Conservation (phyloP, 371 early-diverging fungal genomes). For the Apophysomyces trapeziformis region DNA sequence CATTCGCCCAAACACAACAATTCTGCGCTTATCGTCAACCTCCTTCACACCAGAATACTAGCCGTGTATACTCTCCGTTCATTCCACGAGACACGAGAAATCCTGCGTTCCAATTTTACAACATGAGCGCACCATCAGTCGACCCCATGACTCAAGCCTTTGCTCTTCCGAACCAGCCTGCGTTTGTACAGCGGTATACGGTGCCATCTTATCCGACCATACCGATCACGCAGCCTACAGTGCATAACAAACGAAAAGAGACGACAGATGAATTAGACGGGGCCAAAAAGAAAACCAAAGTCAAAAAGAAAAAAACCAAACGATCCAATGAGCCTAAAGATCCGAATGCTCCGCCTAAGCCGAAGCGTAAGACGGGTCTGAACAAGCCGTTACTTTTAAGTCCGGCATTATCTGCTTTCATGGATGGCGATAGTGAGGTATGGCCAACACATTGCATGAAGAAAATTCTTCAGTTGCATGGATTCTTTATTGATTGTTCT, state of each 20-base stretch:
- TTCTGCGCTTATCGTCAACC: conserved; percentile 5
- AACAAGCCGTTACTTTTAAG: conserved; percentile 57
- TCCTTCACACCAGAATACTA: background rate
- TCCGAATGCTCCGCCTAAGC: conserved; percentile 55
- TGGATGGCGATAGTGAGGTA: conserved; percentile 56
- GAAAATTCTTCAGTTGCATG: conserved; percentile 2
- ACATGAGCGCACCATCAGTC: conserved; percentile 6
- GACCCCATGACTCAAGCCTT: conserved; percentile 8
- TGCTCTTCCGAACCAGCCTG: conserved; percentile 1
- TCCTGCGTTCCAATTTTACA: conserved; percentile 8
- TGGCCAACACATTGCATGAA: background rate
- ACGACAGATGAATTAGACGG: background rate
- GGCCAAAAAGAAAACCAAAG: conserved; percentile 24
- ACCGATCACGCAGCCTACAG: background rate
- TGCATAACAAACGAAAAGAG: background rate
- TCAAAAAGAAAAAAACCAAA: conserved; percentile 28
- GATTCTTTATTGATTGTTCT: background rate
- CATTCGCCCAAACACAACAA: conserved; percentile 10
- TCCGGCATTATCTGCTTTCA: conserved; percentile 49
- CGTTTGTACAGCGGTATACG: background rate
- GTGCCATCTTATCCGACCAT: background rate
- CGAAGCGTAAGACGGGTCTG: conserved; percentile 54
- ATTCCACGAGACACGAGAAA: conserved; percentile 10
- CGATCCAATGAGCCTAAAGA: conserved; percentile 30
- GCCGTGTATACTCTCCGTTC: background rate